phyloP scores from a whole-genome alignment of 805 yeast genomes.

The Jamesozyma lodderae region DNA sequence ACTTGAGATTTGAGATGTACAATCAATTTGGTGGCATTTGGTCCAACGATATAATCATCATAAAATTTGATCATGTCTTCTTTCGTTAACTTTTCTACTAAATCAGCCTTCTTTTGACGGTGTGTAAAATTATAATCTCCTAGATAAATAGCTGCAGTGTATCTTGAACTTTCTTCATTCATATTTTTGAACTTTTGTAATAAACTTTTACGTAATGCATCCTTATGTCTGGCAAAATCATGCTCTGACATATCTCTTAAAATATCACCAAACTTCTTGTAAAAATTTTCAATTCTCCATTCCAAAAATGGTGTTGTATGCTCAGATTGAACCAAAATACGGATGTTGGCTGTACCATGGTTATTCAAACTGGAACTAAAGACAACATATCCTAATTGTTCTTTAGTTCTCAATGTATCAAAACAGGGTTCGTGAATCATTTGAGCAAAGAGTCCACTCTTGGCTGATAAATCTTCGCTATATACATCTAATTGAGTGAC shows the following conservation, averaged over 20 bases:
- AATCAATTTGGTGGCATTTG: conserved; percentile 37
- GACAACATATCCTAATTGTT: conserved; percentile 91
- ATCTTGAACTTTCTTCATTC: conserved; percentile 61
- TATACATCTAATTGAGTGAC: conserved; percentile 60
- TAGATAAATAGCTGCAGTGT: conserved; percentile 56
- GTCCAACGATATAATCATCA: conserved; percentile 33
- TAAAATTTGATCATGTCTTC: conserved; percentile 51
- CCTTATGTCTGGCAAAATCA: conserved; percentile 61
- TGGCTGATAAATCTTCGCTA: conserved; percentile 34
- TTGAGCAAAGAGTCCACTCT: conserved; percentile 60
- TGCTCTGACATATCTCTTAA: conserved; percentile 47
- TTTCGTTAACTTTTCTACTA: conserved; percentile 45
- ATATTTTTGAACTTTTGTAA: conserved; percentile 68
- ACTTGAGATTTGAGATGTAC: conserved; percentile 53
- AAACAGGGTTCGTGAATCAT: conserved; percentile 82
- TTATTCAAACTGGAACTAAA: conserved; percentile 64
- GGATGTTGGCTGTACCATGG: conserved; percentile 50
- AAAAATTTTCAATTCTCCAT: conserved; percentile 62
- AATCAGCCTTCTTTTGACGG: conserved; percentile 46
- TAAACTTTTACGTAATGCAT: conserved; percentile 56
- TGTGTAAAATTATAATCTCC: conserved; percentile 74
- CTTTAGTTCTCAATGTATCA: conserved; percentile 82
- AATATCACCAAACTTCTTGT: conserved; percentile 38
- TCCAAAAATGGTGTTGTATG: conserved; percentile 65
- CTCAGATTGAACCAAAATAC: conserved; percentile 79